Base-by-base conservation (phyloP, 768 basidiomycete species). In the Pulveroboletus sp. region DNA sequence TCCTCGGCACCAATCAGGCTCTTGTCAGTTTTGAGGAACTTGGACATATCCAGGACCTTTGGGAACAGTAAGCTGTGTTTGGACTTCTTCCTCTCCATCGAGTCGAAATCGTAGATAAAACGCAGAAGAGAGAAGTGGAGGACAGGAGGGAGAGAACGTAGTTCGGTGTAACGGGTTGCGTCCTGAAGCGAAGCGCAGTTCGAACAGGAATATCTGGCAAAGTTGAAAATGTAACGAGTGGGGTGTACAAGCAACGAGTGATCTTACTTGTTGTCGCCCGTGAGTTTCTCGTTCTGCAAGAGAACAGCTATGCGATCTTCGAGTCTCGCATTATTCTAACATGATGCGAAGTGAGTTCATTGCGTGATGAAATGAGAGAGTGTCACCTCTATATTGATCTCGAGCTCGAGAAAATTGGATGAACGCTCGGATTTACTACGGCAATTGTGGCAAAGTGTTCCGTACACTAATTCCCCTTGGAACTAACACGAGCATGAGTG, bases 61-160 rank as follows among this genome's bases (percentile, higher is more conserved):
- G 94, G 93, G 66, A 92, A 97, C n/a, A 76, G 72, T 36, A 97
- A 81, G 27, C 74, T 69, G 51, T 90, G 78, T 65, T 93, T 93
- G 45, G 84, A 86, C 70, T 98, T 98, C 68, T 84, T 90, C 53
- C 95, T 82, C 57, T 87, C 82, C 76, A 86, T 80, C 0, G 84
- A 81, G 20, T 80, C 69, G 29, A 85, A 56, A 68, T 94, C 90
- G 59, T 87, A 98, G 24, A 90, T 82, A 67, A 98, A 98, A n/a
- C 95, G 89, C 47, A 95, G 78, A 43, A 97, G 69, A 19, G 93
- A 93, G 59, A 98, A 86, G 67, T 98, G 91, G 2, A 97, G 75
- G 6, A 94, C 86, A 0, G 91, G 90, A 2, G 95, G 95, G 6
- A 97, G 76, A 44, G 75, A 63, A 21, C 74, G 75, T 13, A 95